Evolutionary conservation across 2,329 filamentous ascomycete genomes (phyloP).

Genomic region (Magnaporthiopsis poae): DNA sequence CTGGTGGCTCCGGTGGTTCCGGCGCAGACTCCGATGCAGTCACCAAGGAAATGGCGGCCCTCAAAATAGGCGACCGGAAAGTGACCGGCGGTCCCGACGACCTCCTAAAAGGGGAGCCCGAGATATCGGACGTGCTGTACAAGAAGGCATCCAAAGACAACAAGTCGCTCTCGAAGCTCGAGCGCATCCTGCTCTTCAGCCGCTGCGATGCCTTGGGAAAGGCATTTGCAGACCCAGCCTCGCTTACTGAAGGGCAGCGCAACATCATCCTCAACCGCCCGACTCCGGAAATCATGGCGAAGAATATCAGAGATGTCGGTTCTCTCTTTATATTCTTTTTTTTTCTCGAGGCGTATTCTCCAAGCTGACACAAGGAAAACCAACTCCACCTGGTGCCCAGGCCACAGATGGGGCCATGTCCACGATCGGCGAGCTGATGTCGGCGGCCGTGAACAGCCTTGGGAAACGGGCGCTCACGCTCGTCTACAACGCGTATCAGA

Average conservation of each 20-base stretch:
- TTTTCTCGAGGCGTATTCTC: neutral
- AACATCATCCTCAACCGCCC: neutral
- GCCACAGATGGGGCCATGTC: conserved; percentile 1
- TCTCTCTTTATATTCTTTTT: too few relatives aligned
- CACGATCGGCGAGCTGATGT: neutral
- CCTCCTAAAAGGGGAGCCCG: neutral
- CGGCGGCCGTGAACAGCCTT: neutral
- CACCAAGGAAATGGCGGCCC: too few relatives aligned
- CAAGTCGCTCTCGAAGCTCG: conserved; percentile 1
- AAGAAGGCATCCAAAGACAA: neutral
- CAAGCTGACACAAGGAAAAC: neutral
- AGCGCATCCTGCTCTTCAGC: conserved; percentile 1
- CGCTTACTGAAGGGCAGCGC: neutral
- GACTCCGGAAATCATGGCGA: neutral
- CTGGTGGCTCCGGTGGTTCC: too few relatives aligned
- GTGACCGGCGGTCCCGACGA: neutral
- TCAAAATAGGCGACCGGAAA: too few relatives aligned
- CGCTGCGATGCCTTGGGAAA: neutral
- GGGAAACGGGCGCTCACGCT: neutral
- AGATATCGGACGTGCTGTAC: neutral
- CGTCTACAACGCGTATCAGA: neutral
- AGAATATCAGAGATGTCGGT: conserved; percentile 1
- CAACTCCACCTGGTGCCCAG: neutral
- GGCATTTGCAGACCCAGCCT: neutral
- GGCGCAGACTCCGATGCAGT: too few relatives aligned